phyloP scores from a whole-genome alignment of 768 basidiomycete genomes.

The Lentinus brumalis region DNA sequence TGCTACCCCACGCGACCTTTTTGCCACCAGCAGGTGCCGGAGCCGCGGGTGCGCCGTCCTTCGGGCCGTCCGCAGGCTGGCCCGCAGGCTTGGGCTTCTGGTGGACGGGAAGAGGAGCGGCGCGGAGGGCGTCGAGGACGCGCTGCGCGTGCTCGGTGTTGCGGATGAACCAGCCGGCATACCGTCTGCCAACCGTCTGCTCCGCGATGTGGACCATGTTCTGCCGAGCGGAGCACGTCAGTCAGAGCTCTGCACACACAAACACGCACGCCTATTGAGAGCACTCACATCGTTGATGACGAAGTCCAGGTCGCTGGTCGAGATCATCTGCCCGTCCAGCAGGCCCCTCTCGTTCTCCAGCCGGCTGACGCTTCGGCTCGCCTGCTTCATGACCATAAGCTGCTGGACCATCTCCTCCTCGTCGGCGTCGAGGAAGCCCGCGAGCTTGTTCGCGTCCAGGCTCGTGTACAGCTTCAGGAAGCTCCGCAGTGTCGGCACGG shows the following conservation, averaged over 20 bases:
- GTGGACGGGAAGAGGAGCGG: conserved; percentile 50
- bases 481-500: conserved; percentile 84
- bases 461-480: conserved; percentile 96
- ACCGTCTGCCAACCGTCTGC: conserved; percentile 89
- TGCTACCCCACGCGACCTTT: conserved; percentile 63
- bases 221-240: conserved; percentile 40
- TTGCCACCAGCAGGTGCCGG: conserved; percentile 42
- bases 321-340: conserved; percentile 83
- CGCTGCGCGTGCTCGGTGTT: conserved; percentile 91
- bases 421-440: conserved; percentile 86
- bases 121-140: conserved; percentile 77
- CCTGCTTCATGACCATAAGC: conserved; percentile 95
- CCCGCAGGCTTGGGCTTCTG: conserved; percentile 20
- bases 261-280: not conserved
- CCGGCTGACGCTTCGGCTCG: conserved; percentile 74
- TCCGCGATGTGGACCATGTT: conserved; percentile 97
- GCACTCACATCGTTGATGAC: conserved; percentile 84
- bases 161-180: conserved; percentile 97
- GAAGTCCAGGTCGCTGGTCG: conserved; percentile 94
- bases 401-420: conserved; percentile 96
- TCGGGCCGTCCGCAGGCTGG: conserved; percentile 13
- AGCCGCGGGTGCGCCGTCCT: conserved; percentile 24
- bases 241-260: not conserved
- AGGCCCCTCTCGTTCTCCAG: conserved; percentile 52
- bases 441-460: conserved; percentile 87